phyloP scores from a whole-genome alignment of 139 green algal species.

The Coelastrella sp. region DNA sequence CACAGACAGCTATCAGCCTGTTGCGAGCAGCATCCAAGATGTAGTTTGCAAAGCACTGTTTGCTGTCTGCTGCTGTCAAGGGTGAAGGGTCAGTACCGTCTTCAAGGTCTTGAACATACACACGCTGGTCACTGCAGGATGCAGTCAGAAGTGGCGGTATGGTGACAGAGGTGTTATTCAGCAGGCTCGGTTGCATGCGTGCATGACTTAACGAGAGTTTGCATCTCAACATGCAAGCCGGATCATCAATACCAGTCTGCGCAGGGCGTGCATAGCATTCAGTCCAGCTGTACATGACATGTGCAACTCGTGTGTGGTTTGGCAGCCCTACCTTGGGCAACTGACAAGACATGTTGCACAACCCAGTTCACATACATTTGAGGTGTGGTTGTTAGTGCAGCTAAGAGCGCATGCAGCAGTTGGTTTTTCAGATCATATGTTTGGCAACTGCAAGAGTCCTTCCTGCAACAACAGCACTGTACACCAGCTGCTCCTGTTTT shows the following conservation, averaged over 20 bases:
- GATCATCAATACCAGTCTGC: too few relatives aligned
- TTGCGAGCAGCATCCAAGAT: conserved; percentile 54
- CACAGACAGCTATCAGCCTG: conserved; percentile 67
- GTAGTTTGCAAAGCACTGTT: conserved; percentile 72
- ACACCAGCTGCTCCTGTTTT: background rate
- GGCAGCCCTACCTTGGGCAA: too few relatives aligned
- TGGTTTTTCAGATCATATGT: too few relatives aligned
- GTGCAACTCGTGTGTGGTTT: too few relatives aligned
- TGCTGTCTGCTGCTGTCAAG: conserved; percentile 53
- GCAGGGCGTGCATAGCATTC: too few relatives aligned
- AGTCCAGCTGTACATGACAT: too few relatives aligned
- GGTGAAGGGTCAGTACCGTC: conserved; percentile 1
- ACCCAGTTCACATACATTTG: too few relatives aligned
- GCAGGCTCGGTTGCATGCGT: background rate
- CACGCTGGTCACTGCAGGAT: conserved; percentile 68
- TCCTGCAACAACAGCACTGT: background rate
- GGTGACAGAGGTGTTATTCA: too few relatives aligned
- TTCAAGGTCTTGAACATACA: conserved; percentile 69
- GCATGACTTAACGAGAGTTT: background rate
- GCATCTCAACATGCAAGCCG: too few relatives aligned
- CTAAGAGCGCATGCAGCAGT: background rate
- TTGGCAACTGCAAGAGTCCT: too few relatives aligned
- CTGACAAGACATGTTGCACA: too few relatives aligned
- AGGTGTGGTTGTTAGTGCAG: background rate
- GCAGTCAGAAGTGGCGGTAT: too few relatives aligned